These are phyloP conservation scores for Ilyonectria mors-panacis DNA, from an alignment of 2,329 filamentous ascomycete genomes.

Conservation along the genomic window DNA sequence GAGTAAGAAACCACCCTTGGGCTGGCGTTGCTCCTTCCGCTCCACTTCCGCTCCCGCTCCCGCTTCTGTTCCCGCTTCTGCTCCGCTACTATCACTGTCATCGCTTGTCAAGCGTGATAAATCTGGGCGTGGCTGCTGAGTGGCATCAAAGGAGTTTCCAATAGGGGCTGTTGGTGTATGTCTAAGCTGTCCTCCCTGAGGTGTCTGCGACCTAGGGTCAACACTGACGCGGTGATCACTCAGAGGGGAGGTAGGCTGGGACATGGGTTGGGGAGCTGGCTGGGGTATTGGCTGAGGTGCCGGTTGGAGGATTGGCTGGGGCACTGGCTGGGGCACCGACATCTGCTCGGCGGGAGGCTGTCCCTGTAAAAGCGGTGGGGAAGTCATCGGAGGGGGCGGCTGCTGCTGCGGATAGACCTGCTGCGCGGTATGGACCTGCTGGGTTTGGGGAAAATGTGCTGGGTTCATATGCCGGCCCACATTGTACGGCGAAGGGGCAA, in stretches of 20 bases:
- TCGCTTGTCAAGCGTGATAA: conserved; percentile 27
- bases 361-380: conserved; percentile 2
- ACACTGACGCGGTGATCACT: conserved; percentile 17
- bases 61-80: not conserved
- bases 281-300: conserved; percentile 34
- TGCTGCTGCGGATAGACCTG: conserved; percentile 32
- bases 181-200: conserved; percentile 12
- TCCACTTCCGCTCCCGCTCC: conserved; percentile 4
- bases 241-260: conserved; percentile 30
- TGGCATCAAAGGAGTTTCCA: conserved; percentile 8
- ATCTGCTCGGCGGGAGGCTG: conserved; percentile 8
- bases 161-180: conserved; percentile 3
- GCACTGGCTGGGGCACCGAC: conserved; percentile 30
- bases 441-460: conserved; percentile 28
- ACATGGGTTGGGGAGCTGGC: conserved; percentile 33
- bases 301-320: conserved; percentile 32
- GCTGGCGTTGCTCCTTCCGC: conserved; percentile 26
- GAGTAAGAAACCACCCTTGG: conserved; percentile 17
- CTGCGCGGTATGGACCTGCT: conserved; percentile 30
- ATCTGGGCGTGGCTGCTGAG: conserved; percentile 15
- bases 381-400: conserved; percentile 27
- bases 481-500: conserved; percentile 50
- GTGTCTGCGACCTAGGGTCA: not conserved
- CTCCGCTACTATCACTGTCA: conserved; percentile 32
- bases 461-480: conserved; percentile 38